phyloP scores from a whole-genome alignment of 2,329 filamentous ascomycete genomes.

The Penicillium sp. region DNA sequence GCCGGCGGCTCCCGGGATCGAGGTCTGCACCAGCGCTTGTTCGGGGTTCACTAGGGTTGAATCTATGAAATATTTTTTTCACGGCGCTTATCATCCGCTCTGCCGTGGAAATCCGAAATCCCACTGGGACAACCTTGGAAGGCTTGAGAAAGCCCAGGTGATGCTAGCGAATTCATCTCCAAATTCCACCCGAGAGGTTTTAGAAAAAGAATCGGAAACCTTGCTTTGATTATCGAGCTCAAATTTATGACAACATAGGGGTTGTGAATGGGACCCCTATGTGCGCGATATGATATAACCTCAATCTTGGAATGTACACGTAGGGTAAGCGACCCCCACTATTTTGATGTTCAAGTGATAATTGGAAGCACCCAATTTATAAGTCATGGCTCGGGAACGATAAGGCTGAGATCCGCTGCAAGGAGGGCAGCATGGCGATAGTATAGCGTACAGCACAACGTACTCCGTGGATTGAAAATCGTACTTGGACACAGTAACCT shows the following conservation, averaged over 20 bases:
- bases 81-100: not conserved
- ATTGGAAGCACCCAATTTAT: not conserved
- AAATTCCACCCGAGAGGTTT: not conserved
- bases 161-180: not conserved
- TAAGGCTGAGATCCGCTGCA: not conserved
- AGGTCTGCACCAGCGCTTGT: not conserved
- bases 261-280: not conserved
- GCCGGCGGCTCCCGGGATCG: not conserved
- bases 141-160: not conserved
- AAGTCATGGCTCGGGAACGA: not conserved
- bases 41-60: not conserved
- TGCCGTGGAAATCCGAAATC: not conserved
- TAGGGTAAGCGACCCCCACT: not conserved
- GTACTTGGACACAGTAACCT: not conserved
- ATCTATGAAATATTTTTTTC: not conserved
- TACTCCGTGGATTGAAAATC: not conserved
- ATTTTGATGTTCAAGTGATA: not conserved
- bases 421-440: not conserved
- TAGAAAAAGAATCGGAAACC: not conserved
- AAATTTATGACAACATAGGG: not conserved
- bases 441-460: not conserved
- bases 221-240: not conserved
- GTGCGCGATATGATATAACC: not conserved
- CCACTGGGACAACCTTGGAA: not conserved
- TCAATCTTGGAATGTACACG: not conserved